phyloP scores from a whole-genome alignment of 345 rosid genomes.

The Streptanthus diversifolius region DNA sequence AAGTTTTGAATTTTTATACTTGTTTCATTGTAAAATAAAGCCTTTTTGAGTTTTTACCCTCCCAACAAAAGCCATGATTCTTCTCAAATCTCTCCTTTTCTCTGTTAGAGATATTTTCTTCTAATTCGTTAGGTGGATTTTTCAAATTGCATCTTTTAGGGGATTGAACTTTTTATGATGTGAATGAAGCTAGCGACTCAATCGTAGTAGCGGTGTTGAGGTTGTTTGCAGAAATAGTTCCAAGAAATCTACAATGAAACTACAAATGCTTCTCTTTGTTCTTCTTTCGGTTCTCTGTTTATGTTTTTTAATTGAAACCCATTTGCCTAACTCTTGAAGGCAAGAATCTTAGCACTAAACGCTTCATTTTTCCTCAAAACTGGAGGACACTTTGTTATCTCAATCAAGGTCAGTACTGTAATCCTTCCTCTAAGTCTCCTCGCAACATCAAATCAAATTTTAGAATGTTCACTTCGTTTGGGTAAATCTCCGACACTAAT shows the following conservation, averaged over 20 bases:
- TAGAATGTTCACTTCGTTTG: not conserved
- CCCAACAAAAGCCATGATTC: not conserved
- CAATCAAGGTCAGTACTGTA: constrained; percentile 66
- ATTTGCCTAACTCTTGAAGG: constrained; percentile 45
- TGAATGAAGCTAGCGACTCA: not conserved
- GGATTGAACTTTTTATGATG: not conserved
- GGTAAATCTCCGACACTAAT: not conserved
- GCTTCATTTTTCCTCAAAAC: constrained; percentile 79
- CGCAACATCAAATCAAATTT: not conserved
- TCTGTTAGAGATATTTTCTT: not conserved
- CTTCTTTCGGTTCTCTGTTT: not conserved
- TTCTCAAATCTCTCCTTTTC: not conserved
- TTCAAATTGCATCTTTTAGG: not conserved
- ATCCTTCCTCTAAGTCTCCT: not conserved
- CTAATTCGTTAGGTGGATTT: not conserved
- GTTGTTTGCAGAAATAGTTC: not conserved
- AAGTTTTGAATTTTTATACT: too few species aligned
- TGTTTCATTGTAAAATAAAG: not conserved
- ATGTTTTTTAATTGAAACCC: not conserved
- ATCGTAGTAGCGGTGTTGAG: not conserved
- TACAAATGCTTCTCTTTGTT: not conserved
- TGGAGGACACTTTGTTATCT: constrained; percentile 93
- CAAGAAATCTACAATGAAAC: not conserved
- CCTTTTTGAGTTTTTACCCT: not conserved
- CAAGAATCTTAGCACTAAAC: constrained; percentile 85